A percentile compares a stretch with the other conserved stretches of the same genome.
Conservation (phyloP, 192 early-diverging fungal genomes). For the Phycomyces blakesleeanus region DNA sequence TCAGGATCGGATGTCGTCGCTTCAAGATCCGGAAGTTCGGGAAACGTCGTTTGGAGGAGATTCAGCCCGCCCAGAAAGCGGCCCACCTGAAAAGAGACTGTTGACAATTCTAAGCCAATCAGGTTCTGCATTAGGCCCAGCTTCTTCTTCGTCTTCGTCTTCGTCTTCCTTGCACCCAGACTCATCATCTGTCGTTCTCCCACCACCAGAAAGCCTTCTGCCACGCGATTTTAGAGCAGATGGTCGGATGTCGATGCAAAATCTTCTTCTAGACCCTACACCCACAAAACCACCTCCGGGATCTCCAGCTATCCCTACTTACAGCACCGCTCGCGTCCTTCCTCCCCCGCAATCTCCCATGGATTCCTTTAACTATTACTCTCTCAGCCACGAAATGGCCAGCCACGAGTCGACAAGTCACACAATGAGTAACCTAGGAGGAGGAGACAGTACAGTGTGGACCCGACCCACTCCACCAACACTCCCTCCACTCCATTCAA, state of each 20-base stretch:
- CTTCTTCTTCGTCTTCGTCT: not conserved
- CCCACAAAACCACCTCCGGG: not conserved
- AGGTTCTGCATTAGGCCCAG: not conserved
- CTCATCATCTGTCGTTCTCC: not conserved
- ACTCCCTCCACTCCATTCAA: not conserved
- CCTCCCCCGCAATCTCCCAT: not conserved
- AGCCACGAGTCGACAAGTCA: too few relatives aligned
- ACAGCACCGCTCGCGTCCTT: not conserved
- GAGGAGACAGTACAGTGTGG: not conserved
- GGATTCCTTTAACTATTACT: not conserved
- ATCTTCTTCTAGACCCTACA: not conserved
- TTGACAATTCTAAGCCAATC: not conserved
- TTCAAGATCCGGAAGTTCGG: not conserved
- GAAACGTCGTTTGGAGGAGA: not conserved
- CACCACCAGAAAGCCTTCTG: not conserved
- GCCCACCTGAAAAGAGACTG: not conserved
- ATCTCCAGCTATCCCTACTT: not conserved
- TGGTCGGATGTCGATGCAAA: slow-evolving; percentile 16
- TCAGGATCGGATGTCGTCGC: not conserved
- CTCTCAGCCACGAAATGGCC: too few relatives aligned
- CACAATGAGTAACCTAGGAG: not conserved
- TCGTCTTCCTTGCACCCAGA: not conserved
- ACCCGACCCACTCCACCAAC: not conserved
- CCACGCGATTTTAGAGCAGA: not conserved
- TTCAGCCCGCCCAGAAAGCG: not conserved